phyloP scores from a whole-genome alignment of 1,284 basidiomycete genomes.

The Pseudozyma sp. region DNA sequence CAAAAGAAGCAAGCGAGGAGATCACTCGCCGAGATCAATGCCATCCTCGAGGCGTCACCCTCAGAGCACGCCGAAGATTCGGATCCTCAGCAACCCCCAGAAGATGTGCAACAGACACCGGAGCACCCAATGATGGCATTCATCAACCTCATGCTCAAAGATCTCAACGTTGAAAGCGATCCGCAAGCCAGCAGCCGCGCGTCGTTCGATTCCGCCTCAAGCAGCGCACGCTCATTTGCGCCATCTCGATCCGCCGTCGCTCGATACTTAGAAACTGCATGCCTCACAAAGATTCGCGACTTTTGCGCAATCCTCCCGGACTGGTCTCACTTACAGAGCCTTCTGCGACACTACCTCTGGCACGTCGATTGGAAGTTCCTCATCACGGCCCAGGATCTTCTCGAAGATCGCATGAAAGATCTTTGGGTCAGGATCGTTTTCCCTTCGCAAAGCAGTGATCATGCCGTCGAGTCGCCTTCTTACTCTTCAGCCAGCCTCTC shows the following conservation, averaged over 20 bases:
- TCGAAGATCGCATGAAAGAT: constrained; percentile 34
- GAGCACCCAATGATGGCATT: constrained; percentile 50
- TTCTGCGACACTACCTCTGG: constrained; percentile 39
- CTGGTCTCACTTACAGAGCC: constrained; percentile 19
- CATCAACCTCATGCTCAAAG: constrained; percentile 52
- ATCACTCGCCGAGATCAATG: constrained; percentile 48
- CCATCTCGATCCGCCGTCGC: constrained; percentile 1
- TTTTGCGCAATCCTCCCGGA: constrained; percentile 41
- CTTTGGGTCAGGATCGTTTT: constrained; percentile 31
- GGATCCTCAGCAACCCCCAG: constrained; percentile 23
- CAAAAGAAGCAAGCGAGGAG: constrained; percentile 50
- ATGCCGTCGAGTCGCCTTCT: background rate
- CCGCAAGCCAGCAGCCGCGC: constrained; percentile 10
- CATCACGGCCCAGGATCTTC: constrained; percentile 37
- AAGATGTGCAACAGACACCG: background rate
- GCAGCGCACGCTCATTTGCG: constrained; percentile 3
- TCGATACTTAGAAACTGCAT: constrained; percentile 23
- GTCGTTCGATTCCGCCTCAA: constrained; percentile 21
- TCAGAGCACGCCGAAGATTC: constrained; percentile 19
- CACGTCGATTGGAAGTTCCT: constrained; percentile 52
- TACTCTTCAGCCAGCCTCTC: background rate
- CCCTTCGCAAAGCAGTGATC: constrained; percentile 19
- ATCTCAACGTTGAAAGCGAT: constrained; percentile 31
- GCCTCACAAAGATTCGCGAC: constrained; percentile 22
- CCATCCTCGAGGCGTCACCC: constrained; percentile 21